phyloP scores from a whole-genome alignment of 2,329 filamentous ascomycete genomes.

The Diplodia scrobiculata region DNA sequence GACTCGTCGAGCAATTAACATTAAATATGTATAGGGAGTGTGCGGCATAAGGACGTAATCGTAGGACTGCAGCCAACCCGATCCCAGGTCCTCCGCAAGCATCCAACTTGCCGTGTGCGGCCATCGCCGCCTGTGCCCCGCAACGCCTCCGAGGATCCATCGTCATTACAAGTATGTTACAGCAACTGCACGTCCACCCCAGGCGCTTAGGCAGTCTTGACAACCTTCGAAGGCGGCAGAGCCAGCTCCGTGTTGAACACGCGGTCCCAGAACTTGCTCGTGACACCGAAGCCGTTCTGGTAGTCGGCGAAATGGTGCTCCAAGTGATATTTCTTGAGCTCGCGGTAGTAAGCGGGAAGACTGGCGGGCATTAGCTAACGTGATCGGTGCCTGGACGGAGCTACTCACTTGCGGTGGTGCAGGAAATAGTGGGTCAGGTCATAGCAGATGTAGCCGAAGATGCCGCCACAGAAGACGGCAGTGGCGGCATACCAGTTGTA shows the following conservation, averaged over 20 bases:
- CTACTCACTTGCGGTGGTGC: constrained; percentile 78
- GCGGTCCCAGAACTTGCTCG: constrained; percentile 91
- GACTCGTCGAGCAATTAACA: constrained; percentile 8
- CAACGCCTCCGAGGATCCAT: constrained; percentile 4
- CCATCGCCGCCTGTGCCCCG: background rate
- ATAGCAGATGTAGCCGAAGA: constrained; percentile 95
- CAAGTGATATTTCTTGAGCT: constrained; percentile 95
- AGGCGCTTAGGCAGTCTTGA: constrained; percentile 47
- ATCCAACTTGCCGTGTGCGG: background rate
- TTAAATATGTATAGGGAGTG: constrained; percentile 4
- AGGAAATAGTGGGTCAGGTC: constrained; percentile 98
- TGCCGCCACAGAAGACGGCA: constrained; percentile 80
- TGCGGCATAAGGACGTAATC: constrained; percentile 17
- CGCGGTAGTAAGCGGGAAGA: constrained; percentile 84
- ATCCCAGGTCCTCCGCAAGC: background rate
- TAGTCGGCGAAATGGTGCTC: constrained; percentile 98
- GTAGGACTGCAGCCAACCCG: constrained; percentile 14
- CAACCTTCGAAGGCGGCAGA: constrained; percentile 52
- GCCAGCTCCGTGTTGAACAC: constrained; percentile 87
- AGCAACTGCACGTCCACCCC: constrained; percentile 15
- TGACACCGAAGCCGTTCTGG: constrained; percentile 95
- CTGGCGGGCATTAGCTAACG: constrained; percentile 43
- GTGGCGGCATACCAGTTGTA: constrained; percentile 82
- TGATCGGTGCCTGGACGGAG: background rate
- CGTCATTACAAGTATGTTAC: constrained; percentile 28